phyloP scores from a whole-genome alignment of 352 stramenopile species.

The Globisporangium lucens region DNA sequence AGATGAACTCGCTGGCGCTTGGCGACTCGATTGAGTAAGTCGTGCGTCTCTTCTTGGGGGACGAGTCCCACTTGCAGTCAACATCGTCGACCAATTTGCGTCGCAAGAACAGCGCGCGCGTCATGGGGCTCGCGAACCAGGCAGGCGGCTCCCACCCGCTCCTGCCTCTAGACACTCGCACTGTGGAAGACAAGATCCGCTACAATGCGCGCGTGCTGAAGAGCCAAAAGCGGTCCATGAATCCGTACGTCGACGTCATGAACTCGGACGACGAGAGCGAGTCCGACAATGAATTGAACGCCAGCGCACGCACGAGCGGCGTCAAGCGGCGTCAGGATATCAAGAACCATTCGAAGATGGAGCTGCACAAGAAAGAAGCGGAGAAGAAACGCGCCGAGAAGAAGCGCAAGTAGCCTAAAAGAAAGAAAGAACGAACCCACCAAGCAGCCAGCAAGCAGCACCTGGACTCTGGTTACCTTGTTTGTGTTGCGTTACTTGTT shows the following conservation, averaged over 20 bases:
- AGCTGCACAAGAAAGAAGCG: constrained; percentile 60
- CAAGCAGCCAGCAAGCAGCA: constrained; percentile 2
- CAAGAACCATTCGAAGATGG: constrained; percentile 56
- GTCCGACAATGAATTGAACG: constrained; percentile 19
- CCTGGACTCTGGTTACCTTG: neutral
- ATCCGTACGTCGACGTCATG: constrained; percentile 49
- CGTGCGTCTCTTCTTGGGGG: constrained; percentile 69
- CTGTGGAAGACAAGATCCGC: constrained; percentile 54
- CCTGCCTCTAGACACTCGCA: constrained; percentile 39
- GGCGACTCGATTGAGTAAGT: constrained; percentile 74
- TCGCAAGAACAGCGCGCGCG: constrained; percentile 73
- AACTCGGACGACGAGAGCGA: constrained; percentile 24
- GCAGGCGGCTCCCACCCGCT: constrained; percentile 24
- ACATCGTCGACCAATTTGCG: constrained; percentile 44
- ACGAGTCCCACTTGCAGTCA: constrained; percentile 64
- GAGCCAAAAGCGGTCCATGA: constrained; percentile 48
- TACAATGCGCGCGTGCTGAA: constrained; percentile 76
- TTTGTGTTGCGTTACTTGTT: neutral
- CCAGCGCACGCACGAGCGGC: constrained; percentile 1
- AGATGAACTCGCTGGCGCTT: constrained; percentile 60
- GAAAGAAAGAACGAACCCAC: neutral
- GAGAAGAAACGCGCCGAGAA: constrained; percentile 41
- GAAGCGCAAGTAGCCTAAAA: constrained; percentile 23
- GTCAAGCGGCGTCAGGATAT: constrained; percentile 62
- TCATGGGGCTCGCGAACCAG: constrained; percentile 32